Conservation (phyloP, 768 basidiomycete genomes). For the Leccinum pellstonianum region DNA sequence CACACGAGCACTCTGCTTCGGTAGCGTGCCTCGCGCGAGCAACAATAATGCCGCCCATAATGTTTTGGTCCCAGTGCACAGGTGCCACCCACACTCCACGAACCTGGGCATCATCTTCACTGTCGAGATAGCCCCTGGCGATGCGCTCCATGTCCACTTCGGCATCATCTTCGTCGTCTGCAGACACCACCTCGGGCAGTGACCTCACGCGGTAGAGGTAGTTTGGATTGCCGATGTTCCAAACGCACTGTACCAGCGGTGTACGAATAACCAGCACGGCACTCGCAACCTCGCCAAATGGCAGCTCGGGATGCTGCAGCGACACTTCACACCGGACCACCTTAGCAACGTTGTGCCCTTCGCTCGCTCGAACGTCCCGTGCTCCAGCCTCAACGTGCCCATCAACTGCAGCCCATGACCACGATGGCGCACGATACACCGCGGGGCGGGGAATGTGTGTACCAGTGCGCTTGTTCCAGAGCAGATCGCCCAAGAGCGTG, state of each 20-base stretch:
- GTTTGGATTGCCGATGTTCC: background rate
- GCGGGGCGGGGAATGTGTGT: too few species aligned
- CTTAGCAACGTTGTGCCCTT: too few species aligned
- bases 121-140: background rate
- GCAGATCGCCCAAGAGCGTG: too few species aligned
- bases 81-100: background rate
- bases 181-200: background rate
- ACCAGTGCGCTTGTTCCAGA: too few species aligned
- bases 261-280: too few species aligned
- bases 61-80: background rate
- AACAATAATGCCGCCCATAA: background rate
- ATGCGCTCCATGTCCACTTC: background rate
- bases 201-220: background rate
- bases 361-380: too few species aligned
- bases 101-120: background rate
- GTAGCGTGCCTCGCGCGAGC: background rate
- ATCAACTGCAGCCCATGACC: too few species aligned
- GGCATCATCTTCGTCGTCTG: background rate
- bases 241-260: background rate
- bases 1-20: background rate
- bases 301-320: too few species aligned
- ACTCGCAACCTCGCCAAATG: too few species aligned
- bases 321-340: too few species aligned
- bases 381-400: too few species aligned
- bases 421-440: too few species aligned